Evolutionary conservation across 2,329 filamentous ascomycete species (phyloP).

Genomic region (Plenodomus biglobosus): DNA sequence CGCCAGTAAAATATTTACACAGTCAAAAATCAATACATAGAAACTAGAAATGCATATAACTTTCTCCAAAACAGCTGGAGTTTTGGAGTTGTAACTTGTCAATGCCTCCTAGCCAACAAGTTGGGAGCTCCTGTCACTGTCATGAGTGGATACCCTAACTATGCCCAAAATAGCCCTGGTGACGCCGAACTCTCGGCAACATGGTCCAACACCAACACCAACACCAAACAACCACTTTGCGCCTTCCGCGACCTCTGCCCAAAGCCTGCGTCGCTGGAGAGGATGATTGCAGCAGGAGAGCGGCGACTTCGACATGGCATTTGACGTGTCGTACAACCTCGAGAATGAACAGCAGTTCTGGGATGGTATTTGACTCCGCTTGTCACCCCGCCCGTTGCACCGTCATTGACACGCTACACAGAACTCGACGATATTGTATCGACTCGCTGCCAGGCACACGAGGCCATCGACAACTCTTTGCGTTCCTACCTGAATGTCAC

Average conservation of each 20-base stretch:
- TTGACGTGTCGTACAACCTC: slow-evolving; percentile 68
- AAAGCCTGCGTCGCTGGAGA: slow-evolving; percentile 29
- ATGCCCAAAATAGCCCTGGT: not conserved
- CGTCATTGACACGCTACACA: slow-evolving; percentile 39
- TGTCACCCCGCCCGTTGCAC: slow-evolving; percentile 27
- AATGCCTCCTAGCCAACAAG: too few relatives aligned
- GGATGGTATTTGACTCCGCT: slow-evolving; percentile 63
- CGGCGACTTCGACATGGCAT: slow-evolving; percentile 58
- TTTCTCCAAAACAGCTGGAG: too few relatives aligned
- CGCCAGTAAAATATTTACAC: too few relatives aligned
- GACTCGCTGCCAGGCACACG: slow-evolving; percentile 60
- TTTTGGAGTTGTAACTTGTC: too few relatives aligned
- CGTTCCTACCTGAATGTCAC: slow-evolving; percentile 81
- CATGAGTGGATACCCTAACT: not conserved
- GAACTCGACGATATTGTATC: slow-evolving; percentile 69
- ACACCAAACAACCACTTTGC: slow-evolving; percentile 24
- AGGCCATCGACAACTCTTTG: slow-evolving; percentile 79
- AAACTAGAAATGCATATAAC: too few relatives aligned
- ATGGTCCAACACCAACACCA: slow-evolving; percentile 8
- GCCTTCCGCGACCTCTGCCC: slow-evolving; percentile 18
- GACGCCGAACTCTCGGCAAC: not conserved
- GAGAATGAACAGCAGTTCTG: slow-evolving; percentile 87
- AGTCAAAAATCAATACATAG: too few relatives aligned
- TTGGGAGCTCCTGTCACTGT: too few relatives aligned
- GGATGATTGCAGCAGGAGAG: slow-evolving; percentile 41